Evolutionary conservation across 768 basidiomycete species (phyloP), one percentile per base, ranked within the genome.

Genomic region (Russula sp.): DNA sequence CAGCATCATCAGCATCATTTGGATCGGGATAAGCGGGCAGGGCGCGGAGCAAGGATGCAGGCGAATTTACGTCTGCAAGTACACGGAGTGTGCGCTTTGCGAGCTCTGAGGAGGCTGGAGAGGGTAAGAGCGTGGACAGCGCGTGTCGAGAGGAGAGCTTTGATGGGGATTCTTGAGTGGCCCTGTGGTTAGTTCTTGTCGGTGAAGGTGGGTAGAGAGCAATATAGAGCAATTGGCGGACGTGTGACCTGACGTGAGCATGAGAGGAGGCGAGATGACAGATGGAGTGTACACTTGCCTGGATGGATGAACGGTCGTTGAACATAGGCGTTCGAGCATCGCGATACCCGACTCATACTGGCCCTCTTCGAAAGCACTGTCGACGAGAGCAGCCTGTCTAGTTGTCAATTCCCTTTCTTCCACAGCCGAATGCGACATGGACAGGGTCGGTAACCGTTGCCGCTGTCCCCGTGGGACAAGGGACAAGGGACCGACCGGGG

Each of bases 301-400:
- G 11, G 81, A 79, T 8, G 87, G 88, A 55, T 73, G 82, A 71
- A 79, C 78, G 29, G 77, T 73, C n/a, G 79, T 69, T 0, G 82
- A 80, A 49, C 85, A 82, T 2, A 90, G 71, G 60, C 85, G 83
- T 60, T 83, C 82, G 1, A 91, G 78, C 32, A 81, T 72, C 14
- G 77, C 74, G 34, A 89, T 84, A 7, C 83, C 89, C 6, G 81
- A 77, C 66, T 88, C 84, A 65, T 87, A 88, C 60, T 89, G 86
- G 18, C 84, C 83, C 70, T 91, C 89, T 67, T 91, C 89, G 20
- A 90, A 81, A 61, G 85, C 85, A 56, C 79, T 83, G 69, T 90
- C 87, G 20, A 90, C 85, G 5, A 88, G 73, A 38, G 77, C 78
- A 16, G 54, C 60, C 48, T 64, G 63, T 22, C 56, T 60, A 8